A percentile compares a stretch with the other conserved stretches of the same genome.
These are phyloP conservation scores for Annulohypoxylon bovei DNA, from an alignment of 495 filamentous ascomycete genomes.

Conservation along the genomic window DNA sequence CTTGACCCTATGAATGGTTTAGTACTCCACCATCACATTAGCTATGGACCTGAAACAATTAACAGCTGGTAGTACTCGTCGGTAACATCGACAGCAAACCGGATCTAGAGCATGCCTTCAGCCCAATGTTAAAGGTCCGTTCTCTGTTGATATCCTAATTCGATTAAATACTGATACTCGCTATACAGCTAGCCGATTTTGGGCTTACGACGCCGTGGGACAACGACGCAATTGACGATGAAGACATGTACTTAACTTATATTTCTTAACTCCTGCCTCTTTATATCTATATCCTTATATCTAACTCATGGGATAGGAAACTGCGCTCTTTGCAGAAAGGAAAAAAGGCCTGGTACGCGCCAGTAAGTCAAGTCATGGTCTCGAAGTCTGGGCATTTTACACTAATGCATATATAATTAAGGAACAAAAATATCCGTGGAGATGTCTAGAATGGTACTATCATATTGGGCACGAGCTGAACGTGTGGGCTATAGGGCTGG, in stretches of 20 bases:
- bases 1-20: slow-evolving; percentile 23
- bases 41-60: not conserved
- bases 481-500: slow-evolving; percentile 26
- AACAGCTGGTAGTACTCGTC: slow-evolving; percentile 6
- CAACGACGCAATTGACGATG: not conserved
- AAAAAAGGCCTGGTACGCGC: slow-evolving; percentile 1
- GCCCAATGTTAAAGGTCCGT: slow-evolving; percentile 8
- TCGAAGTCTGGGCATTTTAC: not conserved
- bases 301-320: not conserved
- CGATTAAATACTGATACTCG: not conserved
- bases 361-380: not conserved
- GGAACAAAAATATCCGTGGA: not conserved
- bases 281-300: not conserved
- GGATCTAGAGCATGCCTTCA: not conserved
- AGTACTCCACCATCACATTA: not conserved
- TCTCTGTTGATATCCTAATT: not conserved
- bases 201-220: not conserved
- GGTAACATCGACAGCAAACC: not conserved
- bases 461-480: not conserved
- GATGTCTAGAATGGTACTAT: not conserved
- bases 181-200: slow-evolving; percentile 15
- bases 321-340: not conserved
- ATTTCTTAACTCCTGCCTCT: not conserved
- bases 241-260: not conserved
- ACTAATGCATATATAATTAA: slow-evolving; percentile 1